These are phyloP conservation scores for Murraya paniculata DNA, from an alignment of 345 rosid genomes.

Conservation along the genomic window DNA sequence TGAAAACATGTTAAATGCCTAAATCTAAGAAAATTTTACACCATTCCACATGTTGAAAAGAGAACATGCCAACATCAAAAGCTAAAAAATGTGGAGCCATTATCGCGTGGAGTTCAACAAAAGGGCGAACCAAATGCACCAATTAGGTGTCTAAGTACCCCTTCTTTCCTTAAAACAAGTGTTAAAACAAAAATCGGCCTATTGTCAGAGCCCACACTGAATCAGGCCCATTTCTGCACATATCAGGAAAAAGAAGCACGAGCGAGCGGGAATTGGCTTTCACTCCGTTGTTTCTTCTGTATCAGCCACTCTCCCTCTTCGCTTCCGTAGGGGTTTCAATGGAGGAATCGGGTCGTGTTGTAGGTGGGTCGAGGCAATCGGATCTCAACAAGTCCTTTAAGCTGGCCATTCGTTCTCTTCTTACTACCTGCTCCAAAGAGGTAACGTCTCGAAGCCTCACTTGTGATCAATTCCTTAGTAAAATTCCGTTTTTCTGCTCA, in stretches of 20 bases:
- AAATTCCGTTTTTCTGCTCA: background rate
- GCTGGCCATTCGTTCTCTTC: conserved; percentile 54
- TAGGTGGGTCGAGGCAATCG: conserved; percentile 35
- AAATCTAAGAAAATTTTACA: too few species aligned
- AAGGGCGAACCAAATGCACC: too few species aligned
- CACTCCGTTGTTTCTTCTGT: background rate
- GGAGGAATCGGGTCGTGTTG: conserved; percentile 23
- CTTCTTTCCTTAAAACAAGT: fast-evolving
- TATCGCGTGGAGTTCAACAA: too few species aligned
- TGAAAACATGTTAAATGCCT: too few species aligned
- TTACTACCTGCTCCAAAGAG: conserved; percentile 56
- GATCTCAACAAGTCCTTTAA: conserved; percentile 54
- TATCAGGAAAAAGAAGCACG: too few species aligned
- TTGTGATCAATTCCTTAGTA: background rate
- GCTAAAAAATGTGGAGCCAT: too few species aligned
- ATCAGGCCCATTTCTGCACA: background rate
- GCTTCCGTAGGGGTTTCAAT: background rate
- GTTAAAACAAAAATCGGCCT: too few species aligned
- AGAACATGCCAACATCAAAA: too few species aligned
- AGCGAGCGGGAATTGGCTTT: background rate
- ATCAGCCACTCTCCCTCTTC: background rate
- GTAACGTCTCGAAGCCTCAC: conserved; percentile 18
- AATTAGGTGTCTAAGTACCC: too few species aligned
- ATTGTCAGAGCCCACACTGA: background rate
- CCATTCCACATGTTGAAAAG: too few species aligned